Conservation (phyloP, 2,329 filamentous ascomycete genomes). For the Colletotrichum zoysiae region DNA sequence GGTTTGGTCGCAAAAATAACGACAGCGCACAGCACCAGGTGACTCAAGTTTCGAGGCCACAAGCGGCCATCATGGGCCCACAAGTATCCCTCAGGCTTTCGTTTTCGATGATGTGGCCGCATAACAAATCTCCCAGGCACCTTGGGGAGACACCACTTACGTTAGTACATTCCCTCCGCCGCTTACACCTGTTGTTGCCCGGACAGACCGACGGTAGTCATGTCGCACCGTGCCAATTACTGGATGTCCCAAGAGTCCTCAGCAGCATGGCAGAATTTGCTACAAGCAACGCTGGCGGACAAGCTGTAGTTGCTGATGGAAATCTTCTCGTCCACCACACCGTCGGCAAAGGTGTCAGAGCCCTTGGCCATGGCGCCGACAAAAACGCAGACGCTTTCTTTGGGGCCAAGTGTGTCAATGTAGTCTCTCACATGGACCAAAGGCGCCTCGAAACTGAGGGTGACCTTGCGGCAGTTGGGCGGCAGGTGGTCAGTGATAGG, state of each 20-base stretch:
- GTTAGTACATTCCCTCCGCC: constrained; percentile 25
- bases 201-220: neutral
- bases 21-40: constrained; percentile 76
- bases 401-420: constrained; percentile 79
- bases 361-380: constrained; percentile 99
- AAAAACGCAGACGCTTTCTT: constrained; percentile 97
- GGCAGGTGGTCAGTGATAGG: constrained; percentile 97
- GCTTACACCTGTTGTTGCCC: neutral
- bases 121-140: constrained; percentile 37
- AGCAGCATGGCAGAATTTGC: constrained; percentile 98
- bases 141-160: constrained; percentile 35
- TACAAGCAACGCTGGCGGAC: constrained; percentile 97
- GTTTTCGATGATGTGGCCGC: neutral
- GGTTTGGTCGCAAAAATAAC: constrained; percentile 90
- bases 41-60: constrained; percentile 67
- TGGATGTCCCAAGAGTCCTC: constrained; percentile 97
- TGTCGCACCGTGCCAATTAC: constrained; percentile 60
- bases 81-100: neutral
- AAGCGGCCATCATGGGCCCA: constrained; percentile 6
- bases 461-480: constrained; percentile 97
- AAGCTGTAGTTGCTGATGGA: constrained; percentile 98
- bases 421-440: constrained; percentile 92
- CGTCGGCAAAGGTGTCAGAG: constrained; percentile 93
- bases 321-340: constrained; percentile 95
- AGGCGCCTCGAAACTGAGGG: constrained; percentile 91